Percentiles rank a stretch among this genome's conserved stretches.
These are phyloP conservation scores for Boletus edulis DNA, from an alignment of 768 basidiomycete genomes.

Conservation along the genomic window DNA sequence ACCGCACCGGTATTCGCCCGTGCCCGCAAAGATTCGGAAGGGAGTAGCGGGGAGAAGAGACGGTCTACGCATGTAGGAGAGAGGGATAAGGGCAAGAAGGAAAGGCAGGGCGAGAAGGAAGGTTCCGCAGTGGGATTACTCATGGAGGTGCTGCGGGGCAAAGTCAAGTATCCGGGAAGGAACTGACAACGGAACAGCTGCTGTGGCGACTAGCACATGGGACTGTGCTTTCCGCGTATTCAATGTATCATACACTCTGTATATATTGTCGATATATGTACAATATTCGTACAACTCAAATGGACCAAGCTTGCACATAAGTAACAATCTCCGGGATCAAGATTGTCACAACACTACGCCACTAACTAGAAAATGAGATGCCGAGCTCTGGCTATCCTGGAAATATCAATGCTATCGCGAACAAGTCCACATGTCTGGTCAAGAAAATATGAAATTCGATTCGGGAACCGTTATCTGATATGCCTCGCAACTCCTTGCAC, in stretches of 20 bases:
- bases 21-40: slow-evolving; percentile 30
- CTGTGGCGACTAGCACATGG: neutral
- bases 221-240: neutral
- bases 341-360: too few species aligned
- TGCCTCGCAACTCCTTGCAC: neutral
- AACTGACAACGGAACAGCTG: neutral
- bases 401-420: neutral
- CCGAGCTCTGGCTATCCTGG: neutral
- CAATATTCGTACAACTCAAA: neutral
- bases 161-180: slow-evolving; percentile 21
- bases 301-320: too few species aligned
- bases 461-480: neutral
- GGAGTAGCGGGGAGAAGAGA: slow-evolving; percentile 26
- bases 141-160: slow-evolving; percentile 32
- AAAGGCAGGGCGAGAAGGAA: slow-evolving; percentile 21
- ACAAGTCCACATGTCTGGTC: neutral
- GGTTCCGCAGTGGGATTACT: slow-evolving; percentile 30
- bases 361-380: too few species aligned
- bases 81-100: slow-evolving; percentile 19
- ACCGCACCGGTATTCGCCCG: slow-evolving; percentile 67
- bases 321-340: too few species aligned
- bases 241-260: neutral
- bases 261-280: neutral
- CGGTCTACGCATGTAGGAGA: slow-evolving; percentile 58
- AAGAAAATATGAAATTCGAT: neutral